Evolutionary conservation across 306 rosid genomes (phyloP), one percentile per base, ranked within the genome.

Genomic region (Lathyrus aphaca): DNA sequence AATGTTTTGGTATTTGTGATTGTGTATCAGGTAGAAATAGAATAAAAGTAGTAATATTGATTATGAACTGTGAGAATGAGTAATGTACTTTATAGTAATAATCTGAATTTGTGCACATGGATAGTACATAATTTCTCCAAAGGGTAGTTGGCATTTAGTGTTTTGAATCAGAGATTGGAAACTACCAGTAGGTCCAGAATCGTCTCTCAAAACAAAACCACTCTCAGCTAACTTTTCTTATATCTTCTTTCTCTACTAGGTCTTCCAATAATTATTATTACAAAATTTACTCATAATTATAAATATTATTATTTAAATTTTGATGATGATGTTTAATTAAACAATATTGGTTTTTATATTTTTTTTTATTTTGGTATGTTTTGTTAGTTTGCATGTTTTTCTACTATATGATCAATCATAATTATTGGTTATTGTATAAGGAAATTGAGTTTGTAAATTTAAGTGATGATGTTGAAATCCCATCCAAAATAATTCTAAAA

Each of bases 21-120:
- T 80, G 54, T 71, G 77, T 69, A 46, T 71, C 74, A 75, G 81
- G 71, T 75, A 80, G 84, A 80, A 66, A 67, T 75, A 76, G 84
- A 80, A 66, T 80, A 66, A 59, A n/a, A 32, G 10, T 43, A 66
- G 63, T 69, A 69, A 29, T 40, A 65, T 54, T 69, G 66, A 54
- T 44, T 62, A 69, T 69, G 57, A 79, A 79, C 50, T 46, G 32
- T 54, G 73, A 64, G 77, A 70, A 57, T 64, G 51, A 57, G 66
- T 17, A 65, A 32, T 42, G 83, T 80, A 69, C 80, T 56, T 69
- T 43, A 59, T 48, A 32, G 29, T 35, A 69, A 82, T 71, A 55
- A 44, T 67, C 65, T 44, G 57, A 71, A 72, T 60, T 66, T 61
- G 45, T 54, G 86, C 86, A 82, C 86, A 83, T 76, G 87, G 77